phyloP scores from a whole-genome alignment of 129 eudicot genomes.

The Silybum marianum region DNA sequence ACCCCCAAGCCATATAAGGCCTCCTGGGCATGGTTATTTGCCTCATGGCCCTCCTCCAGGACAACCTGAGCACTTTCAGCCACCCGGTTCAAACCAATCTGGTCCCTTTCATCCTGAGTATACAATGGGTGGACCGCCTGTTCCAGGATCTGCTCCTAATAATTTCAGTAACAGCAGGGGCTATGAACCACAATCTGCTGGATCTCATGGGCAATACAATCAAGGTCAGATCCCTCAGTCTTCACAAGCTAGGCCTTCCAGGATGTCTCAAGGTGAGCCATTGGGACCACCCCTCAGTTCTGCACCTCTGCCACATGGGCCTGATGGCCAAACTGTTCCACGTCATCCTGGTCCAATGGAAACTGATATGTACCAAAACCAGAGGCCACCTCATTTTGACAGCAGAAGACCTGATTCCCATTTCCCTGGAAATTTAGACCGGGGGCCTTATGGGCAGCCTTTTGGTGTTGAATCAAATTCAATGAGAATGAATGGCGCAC shows the following conservation, averaged over 20 bases:
- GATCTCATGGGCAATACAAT: constrained; percentile 29
- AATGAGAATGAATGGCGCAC: constrained; percentile 47
- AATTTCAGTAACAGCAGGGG: constrained; percentile 37
- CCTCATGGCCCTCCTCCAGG: constrained; percentile 46
- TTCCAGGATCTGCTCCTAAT: constrained; percentile 36
- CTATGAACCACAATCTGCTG: constrained; percentile 36
- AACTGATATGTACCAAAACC: constrained; percentile 46
- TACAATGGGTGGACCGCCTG: constrained; percentile 33
- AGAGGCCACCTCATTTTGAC: constrained; percentile 46
- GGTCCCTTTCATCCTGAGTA: constrained; percentile 32
- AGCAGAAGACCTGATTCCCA: constrained; percentile 42
- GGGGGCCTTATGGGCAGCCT: constrained; percentile 51
- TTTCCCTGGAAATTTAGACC: constrained; percentile 48
- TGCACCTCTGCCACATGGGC: constrained; percentile 36
- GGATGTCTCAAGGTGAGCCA: constrained; percentile 40
- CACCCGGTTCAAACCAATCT: constrained; percentile 39
- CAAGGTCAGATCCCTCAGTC: constrained; percentile 32
- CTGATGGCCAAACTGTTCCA: constrained; percentile 40
- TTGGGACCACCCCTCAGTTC: constrained; percentile 37
- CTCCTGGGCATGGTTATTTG: constrained; percentile 54
- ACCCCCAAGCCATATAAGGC: constrained; percentile 42
- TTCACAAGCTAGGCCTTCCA: constrained; percentile 29
- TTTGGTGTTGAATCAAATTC: constrained; percentile 40
- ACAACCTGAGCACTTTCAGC: constrained; percentile 45
- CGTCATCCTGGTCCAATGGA: constrained; percentile 46